Base-by-base conservation (phyloP, 768 basidiomycete genomes). In the Phaeotremella skinneri region DNA sequence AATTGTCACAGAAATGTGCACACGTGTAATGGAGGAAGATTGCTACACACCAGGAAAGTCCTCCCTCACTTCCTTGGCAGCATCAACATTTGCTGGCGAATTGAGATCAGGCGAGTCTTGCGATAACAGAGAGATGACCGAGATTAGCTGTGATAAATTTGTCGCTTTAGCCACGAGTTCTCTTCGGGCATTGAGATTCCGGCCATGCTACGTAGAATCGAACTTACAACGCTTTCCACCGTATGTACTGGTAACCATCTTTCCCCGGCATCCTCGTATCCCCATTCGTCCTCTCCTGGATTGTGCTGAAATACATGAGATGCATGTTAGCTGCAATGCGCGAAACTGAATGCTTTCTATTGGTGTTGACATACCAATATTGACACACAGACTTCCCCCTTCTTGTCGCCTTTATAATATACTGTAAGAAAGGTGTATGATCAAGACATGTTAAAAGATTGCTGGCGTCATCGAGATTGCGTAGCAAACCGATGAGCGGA, bases 221-320 rank as follows among this genome's bases (percentile, higher is more conserved):
- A 41, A 77, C 82, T 74, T 66, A 97, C 94, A 64, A 99, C 98
- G 4, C 91, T 91, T 80, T 98, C 92, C 31, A 97, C 88, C 0
- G 89, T 89, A 76, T 99, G 96, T 47, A 99, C 91, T 2, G 96
- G 96, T 81, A 93, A 81, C 96, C 96, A 99, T 62, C 96, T 81
- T 80, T 99, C 96, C 43, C 90, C 88, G 1, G 96, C 91, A 69
- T 93, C 90, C 76, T 99, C 96, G 70, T 94, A 97, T 11, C 94
- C 80, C 67, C 77, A 97, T 76, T 97, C 89, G 78, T 99, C 94
- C 37, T 93, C 90, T 30, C 92, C 94, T 0, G 94, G 94, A 32
- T 89, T 85, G 72, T 98, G 94, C 91, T 96, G 66, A 1, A 52
- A 4, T 23, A 59, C 41, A 14, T 66, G 20, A 64, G 29, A 25